Percentiles rank a stretch among this genome's conserved stretches.
Evolutionary conservation across 2,329 filamentous ascomycete genomes (phyloP).

Genomic region (Elsinoe fawcettii): DNA sequence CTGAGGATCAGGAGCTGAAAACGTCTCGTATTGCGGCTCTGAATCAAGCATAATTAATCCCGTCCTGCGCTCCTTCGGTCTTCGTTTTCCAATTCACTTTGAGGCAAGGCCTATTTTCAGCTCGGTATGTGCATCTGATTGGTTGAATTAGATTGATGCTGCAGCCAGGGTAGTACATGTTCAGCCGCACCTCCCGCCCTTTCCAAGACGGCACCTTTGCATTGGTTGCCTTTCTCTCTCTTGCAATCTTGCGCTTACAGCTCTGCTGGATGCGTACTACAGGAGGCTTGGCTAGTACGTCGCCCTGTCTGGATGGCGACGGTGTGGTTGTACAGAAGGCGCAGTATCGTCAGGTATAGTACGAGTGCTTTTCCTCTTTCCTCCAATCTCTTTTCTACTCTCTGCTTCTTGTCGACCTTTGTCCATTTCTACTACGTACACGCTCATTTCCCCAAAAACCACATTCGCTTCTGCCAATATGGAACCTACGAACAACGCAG

Average conservation of each 20-base stretch:
- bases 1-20: conserved; percentile 10
- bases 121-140: neutral
- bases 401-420: neutral
- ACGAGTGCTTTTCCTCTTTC: neutral
- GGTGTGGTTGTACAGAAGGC: neutral
- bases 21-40: neutral
- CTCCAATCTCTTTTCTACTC: neutral
- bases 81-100: neutral
- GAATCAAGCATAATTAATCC: neutral
- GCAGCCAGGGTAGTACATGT: neutral
- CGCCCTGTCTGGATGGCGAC: neutral
- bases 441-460: too few species aligned
- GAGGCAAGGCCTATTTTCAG: neutral
- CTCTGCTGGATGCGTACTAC: neutral
- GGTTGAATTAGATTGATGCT: neutral
- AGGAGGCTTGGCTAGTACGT: neutral
- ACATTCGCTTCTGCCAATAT: neutral
- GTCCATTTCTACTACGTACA: too few species aligned
- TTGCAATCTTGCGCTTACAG: neutral
- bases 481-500: neutral
- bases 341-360: neutral
- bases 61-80: neutral
- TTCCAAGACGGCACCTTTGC: neutral
- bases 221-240: neutral
- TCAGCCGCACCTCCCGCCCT: neutral